Conservation (phyloP, 768 basidiomycete genomes). For the Mycena alexandri region DNA sequence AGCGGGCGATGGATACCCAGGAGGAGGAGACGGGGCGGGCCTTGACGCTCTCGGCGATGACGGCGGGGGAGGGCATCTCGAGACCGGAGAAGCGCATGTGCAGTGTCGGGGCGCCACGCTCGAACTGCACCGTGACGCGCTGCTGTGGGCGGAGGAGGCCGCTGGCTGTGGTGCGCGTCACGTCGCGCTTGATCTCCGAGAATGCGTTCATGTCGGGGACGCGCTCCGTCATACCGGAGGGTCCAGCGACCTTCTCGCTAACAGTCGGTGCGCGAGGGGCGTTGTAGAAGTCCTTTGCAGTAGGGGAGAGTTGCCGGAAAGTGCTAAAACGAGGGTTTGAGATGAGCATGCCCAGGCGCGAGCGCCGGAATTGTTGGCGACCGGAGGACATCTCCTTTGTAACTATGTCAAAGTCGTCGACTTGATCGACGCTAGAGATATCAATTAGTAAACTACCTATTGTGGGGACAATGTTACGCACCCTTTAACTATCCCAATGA, state of each 20-base stretch:
- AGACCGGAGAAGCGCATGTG: constrained; percentile 68
- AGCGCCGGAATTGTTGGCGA: constrained; percentile 47
- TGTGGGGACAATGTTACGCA: constrained; percentile 47
- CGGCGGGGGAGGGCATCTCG: constrained; percentile 54
- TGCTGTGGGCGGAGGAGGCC: constrained; percentile 37
- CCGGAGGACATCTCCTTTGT: constrained; percentile 50
- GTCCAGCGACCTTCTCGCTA: too few relatives aligned
- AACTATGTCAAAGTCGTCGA: constrained; percentile 67
- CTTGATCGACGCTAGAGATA: constrained; percentile 59
- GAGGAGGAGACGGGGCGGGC: constrained; percentile 40
- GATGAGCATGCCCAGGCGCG: constrained; percentile 61
- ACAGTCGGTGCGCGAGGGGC: constrained; percentile 37
- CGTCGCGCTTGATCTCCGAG: constrained; percentile 24
- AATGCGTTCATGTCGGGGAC: constrained; percentile 20
- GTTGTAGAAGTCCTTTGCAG: constrained; percentile 55
- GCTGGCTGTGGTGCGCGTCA: neutral
- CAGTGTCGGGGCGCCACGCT: constrained; percentile 62
- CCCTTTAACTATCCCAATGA: constrained; percentile 79
- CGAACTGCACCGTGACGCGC: constrained; percentile 65
- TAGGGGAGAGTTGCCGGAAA: constrained; percentile 67
- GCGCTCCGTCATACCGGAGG: too few relatives aligned
- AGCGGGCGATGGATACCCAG: constrained; percentile 36
- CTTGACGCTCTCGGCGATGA: constrained; percentile 45
- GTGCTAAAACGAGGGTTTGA: constrained; percentile 68
- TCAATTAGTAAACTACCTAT: neutral